Conservation (phyloP, 1,284 basidiomycete genomes). For the Fomes fomentarius region DNA sequence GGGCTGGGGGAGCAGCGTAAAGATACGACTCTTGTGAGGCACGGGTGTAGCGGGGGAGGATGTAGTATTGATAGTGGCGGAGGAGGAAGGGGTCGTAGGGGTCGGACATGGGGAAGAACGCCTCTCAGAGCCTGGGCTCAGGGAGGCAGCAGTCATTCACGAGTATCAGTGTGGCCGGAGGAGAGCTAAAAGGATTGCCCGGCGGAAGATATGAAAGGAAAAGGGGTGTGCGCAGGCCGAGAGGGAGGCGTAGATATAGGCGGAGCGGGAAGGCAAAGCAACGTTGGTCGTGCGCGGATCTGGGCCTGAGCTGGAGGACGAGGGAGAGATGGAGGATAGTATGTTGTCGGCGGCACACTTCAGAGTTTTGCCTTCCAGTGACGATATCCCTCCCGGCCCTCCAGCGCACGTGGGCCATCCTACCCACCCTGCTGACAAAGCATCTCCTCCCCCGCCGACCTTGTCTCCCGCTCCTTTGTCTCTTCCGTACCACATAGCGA, state of each 20-base stretch:
- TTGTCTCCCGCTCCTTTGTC: not conserved
- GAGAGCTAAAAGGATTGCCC: slow-evolving; percentile 8
- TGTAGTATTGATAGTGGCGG: slow-evolving; percentile 26
- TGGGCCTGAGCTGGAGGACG: not conserved
- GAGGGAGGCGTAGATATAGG: slow-evolving; percentile 6
- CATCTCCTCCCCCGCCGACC: slow-evolving; percentile 9
- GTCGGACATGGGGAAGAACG: slow-evolving; percentile 27
- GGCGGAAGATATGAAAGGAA: slow-evolving; percentile 16
- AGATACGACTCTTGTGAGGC: slow-evolving; percentile 23
- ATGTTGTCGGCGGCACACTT: slow-evolving; percentile 1
- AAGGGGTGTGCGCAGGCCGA: slow-evolving; percentile 2
- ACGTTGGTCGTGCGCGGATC: slow-evolving; percentile 26
- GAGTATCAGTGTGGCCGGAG: slow-evolving; percentile 9
- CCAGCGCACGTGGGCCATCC: slow-evolving; percentile 21
- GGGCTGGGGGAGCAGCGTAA: slow-evolving; percentile 21
- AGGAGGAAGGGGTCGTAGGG: slow-evolving; percentile 28
- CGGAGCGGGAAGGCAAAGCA: slow-evolving; percentile 10
- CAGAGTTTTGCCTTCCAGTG: slow-evolving; percentile 24
- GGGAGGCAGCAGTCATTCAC: slow-evolving; percentile 36
- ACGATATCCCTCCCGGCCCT: slow-evolving; percentile 15
- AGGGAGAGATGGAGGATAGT: not conserved
- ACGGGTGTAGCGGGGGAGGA: slow-evolving; percentile 25
- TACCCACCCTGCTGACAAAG: slow-evolving; percentile 21
- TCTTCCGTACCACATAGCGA: no score
- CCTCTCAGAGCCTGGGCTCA: slow-evolving; percentile 31